Conservation (phyloP, 176 grass and related monocot species). For the Zoysia japonica region DNA sequence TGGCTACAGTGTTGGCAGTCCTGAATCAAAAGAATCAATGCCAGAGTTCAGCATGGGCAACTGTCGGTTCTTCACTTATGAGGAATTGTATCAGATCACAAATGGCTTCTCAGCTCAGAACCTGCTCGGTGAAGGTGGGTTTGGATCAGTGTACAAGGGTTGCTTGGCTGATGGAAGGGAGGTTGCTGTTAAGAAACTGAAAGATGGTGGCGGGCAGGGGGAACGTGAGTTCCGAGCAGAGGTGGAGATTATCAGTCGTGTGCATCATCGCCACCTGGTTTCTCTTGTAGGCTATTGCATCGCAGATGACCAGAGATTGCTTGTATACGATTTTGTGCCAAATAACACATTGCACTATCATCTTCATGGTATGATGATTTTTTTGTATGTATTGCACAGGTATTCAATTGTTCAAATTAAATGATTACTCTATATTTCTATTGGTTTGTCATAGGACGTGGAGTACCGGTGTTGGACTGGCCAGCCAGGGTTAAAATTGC, state of each 20-base stretch:
- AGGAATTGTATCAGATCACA: constrained; percentile 77
- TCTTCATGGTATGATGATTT: constrained; percentile 70
- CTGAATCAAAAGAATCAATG: constrained; percentile 51
- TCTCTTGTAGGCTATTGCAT: constrained; percentile 98
- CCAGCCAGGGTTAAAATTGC: constrained; percentile 85
- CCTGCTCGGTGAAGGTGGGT: constrained; percentile 93
- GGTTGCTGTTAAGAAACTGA: constrained; percentile 85
- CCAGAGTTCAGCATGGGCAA: constrained; percentile 68
- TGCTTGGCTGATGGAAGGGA: constrained; percentile 77
- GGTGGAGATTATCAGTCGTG: constrained; percentile 93
- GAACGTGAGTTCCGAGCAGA: constrained; percentile 94
- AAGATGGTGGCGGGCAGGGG: constrained; percentile 72
- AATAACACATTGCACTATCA: constrained; percentile 88
- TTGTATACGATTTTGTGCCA: constrained; percentile 91
- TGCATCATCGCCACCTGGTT: constrained; percentile 96
- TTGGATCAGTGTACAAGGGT: constrained; percentile 92
- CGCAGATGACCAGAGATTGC: constrained; percentile 66
- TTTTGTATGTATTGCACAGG: constrained; percentile 6
- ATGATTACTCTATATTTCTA: background rate
- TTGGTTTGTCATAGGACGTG: constrained; percentile 47
- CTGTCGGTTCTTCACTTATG: constrained; percentile 61
- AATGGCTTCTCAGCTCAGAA: constrained; percentile 76
- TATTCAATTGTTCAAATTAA: background rate
- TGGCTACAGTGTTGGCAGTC: constrained; percentile 54
- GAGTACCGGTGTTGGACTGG: constrained; percentile 73